Base-by-base conservation (phyloP, 768 basidiomycete species). In the Gymnopilus junonius region DNA sequence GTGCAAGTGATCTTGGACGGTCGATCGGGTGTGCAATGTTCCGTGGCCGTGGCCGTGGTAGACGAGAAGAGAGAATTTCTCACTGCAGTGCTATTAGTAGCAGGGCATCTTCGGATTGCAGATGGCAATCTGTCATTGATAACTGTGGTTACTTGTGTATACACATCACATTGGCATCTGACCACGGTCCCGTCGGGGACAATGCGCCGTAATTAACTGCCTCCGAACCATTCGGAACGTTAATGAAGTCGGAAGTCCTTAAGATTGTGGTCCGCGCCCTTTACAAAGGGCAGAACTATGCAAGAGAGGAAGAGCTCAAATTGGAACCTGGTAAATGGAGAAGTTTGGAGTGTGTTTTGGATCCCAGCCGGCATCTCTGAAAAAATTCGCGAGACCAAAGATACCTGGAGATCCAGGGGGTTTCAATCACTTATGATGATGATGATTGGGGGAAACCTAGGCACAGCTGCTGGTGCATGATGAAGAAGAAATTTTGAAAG, bases 171-270 rank as follows among this genome's bases (percentile, higher is more conserved):
- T 51, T 51, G 46, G 15, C 29, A 39, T 6, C 10, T 39, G 23
- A 55, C 37, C 54, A 55, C 54, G 54, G 54, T 55, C 54, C 54
- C 37, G n/a, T n/a, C n/a, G n/a, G n/a, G n/a, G n/a, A n/a, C n/a
- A n/a, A n/a, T 39, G 35, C 25, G 23, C 35, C 37, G 21, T 23
- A 25, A 35, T 34, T 14, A 46, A 20, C n/a, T 31, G n/a, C 25
- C 1, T 15, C 48, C 27, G 48, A 32, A 20, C 31, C 17, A 29
- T 4, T 8, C 27, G 48, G 29, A 10, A 20, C 15, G 7, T 29
- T 51, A 31, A 51, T 51, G 48, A 32, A 21, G 25, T 50, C 15
- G n/a, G 5, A 4, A n/a, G 48, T 14, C 48, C 14, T 50, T 3
- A 20, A 42, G n/a, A n/a, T n/a, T 17, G 27, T 50, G 27, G 31